Evolutionary conservation across 1,284 basidiomycete species (phyloP), one percentile per base, ranked within the genome.

Genomic region (Peniophora sp.): DNA sequence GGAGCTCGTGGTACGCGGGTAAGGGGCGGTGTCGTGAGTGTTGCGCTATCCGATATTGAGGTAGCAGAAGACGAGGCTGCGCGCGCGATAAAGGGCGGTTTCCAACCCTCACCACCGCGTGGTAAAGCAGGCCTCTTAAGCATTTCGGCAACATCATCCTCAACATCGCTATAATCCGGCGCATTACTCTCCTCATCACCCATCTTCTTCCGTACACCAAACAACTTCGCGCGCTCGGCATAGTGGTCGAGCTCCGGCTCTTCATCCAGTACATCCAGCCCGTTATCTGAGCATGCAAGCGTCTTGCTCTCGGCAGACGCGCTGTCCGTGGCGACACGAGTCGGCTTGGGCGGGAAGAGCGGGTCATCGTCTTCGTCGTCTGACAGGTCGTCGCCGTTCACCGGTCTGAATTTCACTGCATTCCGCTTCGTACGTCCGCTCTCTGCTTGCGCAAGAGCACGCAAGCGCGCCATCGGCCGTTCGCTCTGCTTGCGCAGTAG

Each of bases 401-500:
- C 52, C 8, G 71, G 69, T 35, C 62, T 61, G 58, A 83, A 83
- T 57, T 76, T 79, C 58, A 83, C 68, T 2, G 68, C 69, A 46
- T 74, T 73, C 43, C 70, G 65, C 32, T 63, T 68, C 38, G 64
- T 67, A 32, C 58, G 48, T 14, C 57, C 50, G 3, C 56, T 50
- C 9, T 38, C 44, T 10, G 49, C 24, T 27, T 38, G 35, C 2
- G 23, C 46, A 10, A 50, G 51, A 10, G 49, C 49, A 24, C 36
- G 56, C 27, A 55, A 20, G 23, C 48, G 48, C 8, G 56, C 56
- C 5, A 59, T 51, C 16, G 56, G 59, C 2, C 53, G 50, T 19
- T 55, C 58, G 20, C 54, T 58, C 36, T 57, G 62, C 58, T 62
- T 65, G n/a, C 57, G 59, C 24, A 63, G 51, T 16, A 55, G 34